A percentile compares a stretch with the other conserved stretches of the same genome.
phyloP scores from a whole-genome alignment of 2,329 filamentous ascomycete genomes.

The Clonostachys rhizophaga region DNA sequence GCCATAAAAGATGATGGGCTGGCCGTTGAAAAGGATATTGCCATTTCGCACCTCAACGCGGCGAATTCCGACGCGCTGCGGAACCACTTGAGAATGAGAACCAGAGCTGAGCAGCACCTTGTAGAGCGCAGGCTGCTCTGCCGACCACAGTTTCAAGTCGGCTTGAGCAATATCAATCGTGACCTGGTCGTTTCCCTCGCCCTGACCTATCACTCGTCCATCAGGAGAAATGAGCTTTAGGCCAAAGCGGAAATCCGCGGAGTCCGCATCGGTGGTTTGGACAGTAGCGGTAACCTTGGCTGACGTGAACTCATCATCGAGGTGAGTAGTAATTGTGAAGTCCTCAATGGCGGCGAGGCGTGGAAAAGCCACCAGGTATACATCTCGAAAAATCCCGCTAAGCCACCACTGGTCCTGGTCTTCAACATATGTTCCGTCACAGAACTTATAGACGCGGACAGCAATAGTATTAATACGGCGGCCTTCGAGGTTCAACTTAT shows the following conservation, averaged over 20 bases:
- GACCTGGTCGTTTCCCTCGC: not conserved
- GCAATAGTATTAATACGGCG: slow-evolving; percentile 46
- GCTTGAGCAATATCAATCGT: not conserved
- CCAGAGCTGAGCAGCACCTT: slow-evolving; percentile 31
- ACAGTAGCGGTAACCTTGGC: slow-evolving; percentile 46
- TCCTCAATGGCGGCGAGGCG: slow-evolving; percentile 48
- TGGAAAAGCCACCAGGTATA: slow-evolving; percentile 54
- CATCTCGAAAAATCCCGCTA: slow-evolving; percentile 65
- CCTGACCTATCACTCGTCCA: not conserved
- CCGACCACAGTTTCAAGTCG: slow-evolving; percentile 45
- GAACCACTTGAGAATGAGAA: slow-evolving; percentile 26
- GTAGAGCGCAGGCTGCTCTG: slow-evolving; percentile 62
- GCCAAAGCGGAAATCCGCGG: slow-evolving; percentile 18
- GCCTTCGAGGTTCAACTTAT: slow-evolving; percentile 25
- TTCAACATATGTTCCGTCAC: slow-evolving; percentile 65
- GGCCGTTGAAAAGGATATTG: slow-evolving; percentile 58
- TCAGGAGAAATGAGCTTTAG: slow-evolving; percentile 4
- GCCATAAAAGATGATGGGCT: slow-evolving; percentile 55
- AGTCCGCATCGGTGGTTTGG: slow-evolving; percentile 23
- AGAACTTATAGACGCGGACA: slow-evolving; percentile 68
- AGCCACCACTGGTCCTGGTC: slow-evolving; percentile 69
- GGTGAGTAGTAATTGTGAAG: slow-evolving; percentile 45
- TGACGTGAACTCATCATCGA: slow-evolving; percentile 46
- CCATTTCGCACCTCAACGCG: slow-evolving; percentile 58
- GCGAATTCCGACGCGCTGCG: slow-evolving; percentile 58